Percentiles rank a stretch among this genome's conserved stretches.
Conservation (phyloP, 495 filamentous ascomycete genomes). For the Aspergillus baeticus region DNA sequence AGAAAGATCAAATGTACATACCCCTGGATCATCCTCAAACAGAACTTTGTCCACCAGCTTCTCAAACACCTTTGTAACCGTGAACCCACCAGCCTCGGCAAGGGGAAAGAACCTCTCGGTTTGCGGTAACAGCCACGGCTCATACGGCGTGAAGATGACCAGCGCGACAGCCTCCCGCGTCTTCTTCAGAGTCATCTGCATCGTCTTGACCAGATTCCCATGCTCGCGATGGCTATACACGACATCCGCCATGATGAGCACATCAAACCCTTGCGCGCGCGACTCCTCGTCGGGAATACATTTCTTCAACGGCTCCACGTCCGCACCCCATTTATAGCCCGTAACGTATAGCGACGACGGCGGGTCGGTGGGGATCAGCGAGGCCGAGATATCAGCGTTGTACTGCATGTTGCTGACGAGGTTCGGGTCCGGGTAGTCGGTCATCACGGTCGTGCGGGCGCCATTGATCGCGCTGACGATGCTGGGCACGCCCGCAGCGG, state of each 20-base stretch:
- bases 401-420: slow-evolving; percentile 70
- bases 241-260: slow-evolving; percentile 82
- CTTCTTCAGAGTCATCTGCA: slow-evolving; percentile 60
- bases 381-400: slow-evolving; percentile 59
- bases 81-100: slow-evolving; percentile 64
- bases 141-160: slow-evolving; percentile 91
- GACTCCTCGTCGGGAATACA: slow-evolving; percentile 37
- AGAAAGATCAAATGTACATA: slow-evolving; percentile 31
- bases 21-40: slow-evolving; percentile 84
- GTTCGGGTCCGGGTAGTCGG: slow-evolving; percentile 84
- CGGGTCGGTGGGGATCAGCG: slow-evolving; percentile 23
- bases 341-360: slow-evolving; percentile 49
- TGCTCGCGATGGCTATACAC: slow-evolving; percentile 90
- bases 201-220: slow-evolving; percentile 65
- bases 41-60: slow-evolving; percentile 77
- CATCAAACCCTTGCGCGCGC: slow-evolving; percentile 58
- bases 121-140: slow-evolving; percentile 82
- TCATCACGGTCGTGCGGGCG: slow-evolving; percentile 71
- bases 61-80: slow-evolving; percentile 75
- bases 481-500: slow-evolving; percentile 81
- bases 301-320: slow-evolving; percentile 48
- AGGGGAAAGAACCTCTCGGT: slow-evolving; percentile 85
- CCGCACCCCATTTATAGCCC: slow-evolving; percentile 80
- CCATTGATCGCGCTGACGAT: slow-evolving; percentile 73
- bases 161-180: slow-evolving; percentile 59